phyloP scores from a whole-genome alignment of 228 moss, liverwort and hornwort genomes.

The Sphagnum fallax region DNA sequence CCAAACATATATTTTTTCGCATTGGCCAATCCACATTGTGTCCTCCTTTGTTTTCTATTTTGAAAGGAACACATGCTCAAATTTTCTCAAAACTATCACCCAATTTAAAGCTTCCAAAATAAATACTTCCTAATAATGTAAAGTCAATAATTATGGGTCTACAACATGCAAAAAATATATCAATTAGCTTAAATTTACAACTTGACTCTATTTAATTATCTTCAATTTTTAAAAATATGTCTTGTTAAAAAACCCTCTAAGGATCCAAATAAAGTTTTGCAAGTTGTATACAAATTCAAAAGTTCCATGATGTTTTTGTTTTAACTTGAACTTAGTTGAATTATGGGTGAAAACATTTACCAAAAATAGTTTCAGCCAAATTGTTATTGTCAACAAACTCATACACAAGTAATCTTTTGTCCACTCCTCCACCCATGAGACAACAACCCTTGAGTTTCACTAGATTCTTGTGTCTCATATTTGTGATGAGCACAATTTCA shows the following conservation, averaged over 20 bases:
- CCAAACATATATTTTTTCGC: constrained; percentile 30
- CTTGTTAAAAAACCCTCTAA: too few species aligned
- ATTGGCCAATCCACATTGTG: constrained; percentile 19
- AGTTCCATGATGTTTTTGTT: neutral
- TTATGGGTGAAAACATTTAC: constrained; percentile 11
- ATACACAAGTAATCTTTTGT: constrained; percentile 58
- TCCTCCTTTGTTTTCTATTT: neutral
- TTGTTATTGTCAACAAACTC: constrained; percentile 57
- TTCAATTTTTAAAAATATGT: too few species aligned
- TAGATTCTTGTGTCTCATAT: constrained; percentile 62
- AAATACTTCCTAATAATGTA: too few species aligned
- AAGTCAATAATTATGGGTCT: too few species aligned
- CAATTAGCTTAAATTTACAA: too few species aligned
- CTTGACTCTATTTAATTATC: too few species aligned
- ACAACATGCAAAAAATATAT: too few species aligned
- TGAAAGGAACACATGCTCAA: neutral
- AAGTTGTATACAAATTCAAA: too few species aligned
- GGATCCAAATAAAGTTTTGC: too few species aligned
- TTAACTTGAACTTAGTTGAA: too few species aligned
- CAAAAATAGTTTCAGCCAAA: constrained; percentile 41
- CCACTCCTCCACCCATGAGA: constrained; percentile 12
- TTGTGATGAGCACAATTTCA: constrained; percentile 63
- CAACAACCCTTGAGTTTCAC: constrained; percentile 77
- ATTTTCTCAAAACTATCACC: neutral
- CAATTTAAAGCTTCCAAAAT: too few species aligned